Evolutionary conservation across 164 flowering plant species (phyloP).

Genomic region (Stephania japonica): DNA sequence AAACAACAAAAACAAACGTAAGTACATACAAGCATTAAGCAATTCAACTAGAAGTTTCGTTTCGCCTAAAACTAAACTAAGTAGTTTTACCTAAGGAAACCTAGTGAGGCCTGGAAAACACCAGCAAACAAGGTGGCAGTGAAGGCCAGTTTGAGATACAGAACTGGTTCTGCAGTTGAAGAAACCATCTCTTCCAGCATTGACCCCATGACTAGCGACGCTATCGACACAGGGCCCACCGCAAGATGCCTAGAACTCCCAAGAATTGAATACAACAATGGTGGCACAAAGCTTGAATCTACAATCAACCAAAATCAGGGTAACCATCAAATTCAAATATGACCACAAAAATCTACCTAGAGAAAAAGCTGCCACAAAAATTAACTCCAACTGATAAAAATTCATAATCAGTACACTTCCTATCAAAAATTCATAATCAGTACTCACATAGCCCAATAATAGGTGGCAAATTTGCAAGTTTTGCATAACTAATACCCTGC

Average conservation of each 20-base stretch:
- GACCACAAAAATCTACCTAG: background rate
- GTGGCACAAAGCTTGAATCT: constrained; percentile 77
- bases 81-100: constrained; percentile 44
- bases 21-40: no score
- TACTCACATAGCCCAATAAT: constrained; percentile 59
- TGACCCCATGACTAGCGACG: constrained; percentile 60
- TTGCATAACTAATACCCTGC: constrained; percentile 67
- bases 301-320: constrained; percentile 12
- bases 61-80: background rate
- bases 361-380: background rate
- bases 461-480: constrained; percentile 58
- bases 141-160: constrained; percentile 43
- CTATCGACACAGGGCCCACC: constrained; percentile 55
- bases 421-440: no score
- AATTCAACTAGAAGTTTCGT: no score
- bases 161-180: constrained; percentile 21
- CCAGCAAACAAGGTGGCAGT: constrained; percentile 64
- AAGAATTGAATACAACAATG: constrained; percentile 46
- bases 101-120: constrained; percentile 44
- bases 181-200: constrained; percentile 41
- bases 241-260: constrained; percentile 61
- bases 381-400: background rate
- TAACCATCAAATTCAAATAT: background rate
- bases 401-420: no score
- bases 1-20: background rate